Conservation (phyloP, 2,329 filamentous ascomycete genomes). For the Graphilbum sp. region DNA sequence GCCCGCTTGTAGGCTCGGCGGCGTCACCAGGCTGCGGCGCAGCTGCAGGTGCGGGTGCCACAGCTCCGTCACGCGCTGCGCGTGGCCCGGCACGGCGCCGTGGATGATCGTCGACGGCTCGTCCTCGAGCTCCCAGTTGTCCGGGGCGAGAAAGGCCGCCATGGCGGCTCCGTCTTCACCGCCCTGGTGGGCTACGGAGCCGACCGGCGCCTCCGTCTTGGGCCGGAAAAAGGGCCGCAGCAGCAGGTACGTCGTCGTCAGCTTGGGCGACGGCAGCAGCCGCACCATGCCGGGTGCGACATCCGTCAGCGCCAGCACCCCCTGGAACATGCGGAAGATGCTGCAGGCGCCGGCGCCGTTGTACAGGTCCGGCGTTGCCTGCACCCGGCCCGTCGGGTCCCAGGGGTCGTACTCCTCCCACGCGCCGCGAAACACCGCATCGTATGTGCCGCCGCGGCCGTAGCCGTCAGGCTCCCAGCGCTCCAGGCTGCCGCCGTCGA, state of each 20-base stretch:
- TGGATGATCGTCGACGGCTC: slow-evolving; percentile 40
- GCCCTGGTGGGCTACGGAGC: slow-evolving; percentile 20
- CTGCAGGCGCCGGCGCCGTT: slow-evolving; percentile 40
- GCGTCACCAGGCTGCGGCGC: slow-evolving; percentile 34
- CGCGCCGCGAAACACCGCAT: slow-evolving; percentile 32
- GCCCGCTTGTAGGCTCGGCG: slow-evolving; percentile 35
- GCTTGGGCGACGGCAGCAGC: slow-evolving; percentile 29
- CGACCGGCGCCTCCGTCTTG: slow-evolving; percentile 22
- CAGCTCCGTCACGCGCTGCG: slow-evolving; percentile 38
- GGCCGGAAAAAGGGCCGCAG: slow-evolving; percentile 36
- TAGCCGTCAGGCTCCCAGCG: slow-evolving; percentile 58
- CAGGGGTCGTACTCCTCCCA: slow-evolving; percentile 42
- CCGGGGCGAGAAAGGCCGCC: slow-evolving; percentile 32
- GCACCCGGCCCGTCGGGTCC: slow-evolving; percentile 35
- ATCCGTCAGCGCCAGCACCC: slow-evolving; percentile 35
- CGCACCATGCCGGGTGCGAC: slow-evolving; percentile 31
- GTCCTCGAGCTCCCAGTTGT: slow-evolving; percentile 27
- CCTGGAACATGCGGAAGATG: slow-evolving; percentile 44
- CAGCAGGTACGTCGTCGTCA: slow-evolving; percentile 30
- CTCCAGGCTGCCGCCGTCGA: slow-evolving; percentile 56
- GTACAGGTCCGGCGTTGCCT: slow-evolving; percentile 37
- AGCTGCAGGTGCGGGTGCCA: slow-evolving; percentile 42
- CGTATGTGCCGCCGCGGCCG: slow-evolving; percentile 38
- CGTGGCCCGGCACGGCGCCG: slow-evolving; percentile 40
- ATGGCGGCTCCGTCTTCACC: slow-evolving; percentile 22